Base-by-base conservation (phyloP, 768 basidiomycete species). In the Amanita polypyramis region DNA sequence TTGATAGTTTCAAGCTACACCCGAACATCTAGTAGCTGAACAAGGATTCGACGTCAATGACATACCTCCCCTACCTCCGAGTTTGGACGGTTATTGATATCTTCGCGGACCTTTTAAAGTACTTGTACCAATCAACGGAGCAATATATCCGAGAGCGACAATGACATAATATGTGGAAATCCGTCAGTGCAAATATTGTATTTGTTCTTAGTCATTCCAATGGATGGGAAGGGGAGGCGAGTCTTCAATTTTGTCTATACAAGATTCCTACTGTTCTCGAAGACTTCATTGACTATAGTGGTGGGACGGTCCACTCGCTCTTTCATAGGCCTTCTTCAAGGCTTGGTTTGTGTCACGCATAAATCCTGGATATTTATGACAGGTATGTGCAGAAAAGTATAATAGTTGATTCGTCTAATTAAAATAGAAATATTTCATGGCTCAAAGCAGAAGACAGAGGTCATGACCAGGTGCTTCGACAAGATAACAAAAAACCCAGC, bases 221-320 rank as follows among this genome's bases (percentile, higher is more conserved):
- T 47, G 75, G 73, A 0, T 79, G 77, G 75, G 76, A 72, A 55
- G 74, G 75, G 1, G 77, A 79, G 52, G 77, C 77, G 0, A 71
- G 71, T 54, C 56, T 77, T 14, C 71, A 78, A 42, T 77, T 67
- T 54, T 77, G 74, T 51, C 59, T 76, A 20, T 58, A 64, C 12
- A 67, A 66, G 19, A 64, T 70, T 3, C 51, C 72, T 3, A 60
- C 61, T 2, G 61, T 56, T 8, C 8, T 61, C 68, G 7, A 53
- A 44, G 2, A 46, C 62, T 15, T n/a, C n/a, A 12, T 48, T 8
- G 47, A 48, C 25, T 39, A 29, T 23, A 39, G 47, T 2, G 47
- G 47, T 10, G 47, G 47, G 15, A 48, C 47, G 7, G 21, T 48
- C 6, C 20, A 34, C 30, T 50, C 20, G 40, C 34, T 25, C 2